Evolutionary conservation across 2,329 filamentous ascomycete species (phyloP).

Genomic region (Fusarium bactridioides): DNA sequence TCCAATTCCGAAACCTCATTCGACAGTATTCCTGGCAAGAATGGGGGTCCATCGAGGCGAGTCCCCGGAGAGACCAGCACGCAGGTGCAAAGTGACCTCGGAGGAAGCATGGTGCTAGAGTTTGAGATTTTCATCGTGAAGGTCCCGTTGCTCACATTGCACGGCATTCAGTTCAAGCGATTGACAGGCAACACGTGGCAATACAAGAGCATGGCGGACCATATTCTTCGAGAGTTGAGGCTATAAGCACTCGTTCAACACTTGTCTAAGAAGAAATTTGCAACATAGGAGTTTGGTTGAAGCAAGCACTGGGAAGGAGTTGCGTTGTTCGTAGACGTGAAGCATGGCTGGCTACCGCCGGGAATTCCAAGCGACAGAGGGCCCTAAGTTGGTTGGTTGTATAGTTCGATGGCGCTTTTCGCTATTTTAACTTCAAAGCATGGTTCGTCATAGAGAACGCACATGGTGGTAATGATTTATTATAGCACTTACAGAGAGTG

Average conservation of each 20-base stretch:
- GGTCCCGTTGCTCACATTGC: constrained; percentile 88
- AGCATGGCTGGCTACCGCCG: constrained; percentile 12
- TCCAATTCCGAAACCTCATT: constrained; percentile 89
- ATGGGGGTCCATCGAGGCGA: constrained; percentile 60
- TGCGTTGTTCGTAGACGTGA: constrained; percentile 26
- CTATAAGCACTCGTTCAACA: constrained; percentile 72
- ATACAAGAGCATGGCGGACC: constrained; percentile 98
- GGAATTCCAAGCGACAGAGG: constrained; percentile 12
- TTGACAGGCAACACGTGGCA: constrained; percentile 96
- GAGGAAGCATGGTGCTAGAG: constrained; percentile 81
- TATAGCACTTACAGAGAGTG: constrained; percentile 1
- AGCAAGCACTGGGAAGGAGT: constrained; percentile 11
- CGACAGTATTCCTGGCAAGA: constrained; percentile 70
- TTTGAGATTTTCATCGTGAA: constrained; percentile 99
- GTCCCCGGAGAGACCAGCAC: constrained; percentile 88
- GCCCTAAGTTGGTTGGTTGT: constrained; percentile 27
- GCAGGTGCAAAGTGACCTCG: constrained; percentile 88
- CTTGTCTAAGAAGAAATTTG: background rate
- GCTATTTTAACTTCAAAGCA: constrained; percentile 32
- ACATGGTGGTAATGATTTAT: constrained; percentile 41
- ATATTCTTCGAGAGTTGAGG: constrained; percentile 85
- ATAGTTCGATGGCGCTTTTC: constrained; percentile 28
- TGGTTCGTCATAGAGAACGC: constrained; percentile 36
- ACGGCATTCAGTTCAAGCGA: constrained; percentile 98
- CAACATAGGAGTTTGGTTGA: constrained; percentile 8